A percentile compares a stretch with the other conserved stretches of the same genome.
These are phyloP conservation scores for Blepharisma japonicum DNA, from an alignment of 73 alveolate species.

Conservation along the genomic window DNA sequence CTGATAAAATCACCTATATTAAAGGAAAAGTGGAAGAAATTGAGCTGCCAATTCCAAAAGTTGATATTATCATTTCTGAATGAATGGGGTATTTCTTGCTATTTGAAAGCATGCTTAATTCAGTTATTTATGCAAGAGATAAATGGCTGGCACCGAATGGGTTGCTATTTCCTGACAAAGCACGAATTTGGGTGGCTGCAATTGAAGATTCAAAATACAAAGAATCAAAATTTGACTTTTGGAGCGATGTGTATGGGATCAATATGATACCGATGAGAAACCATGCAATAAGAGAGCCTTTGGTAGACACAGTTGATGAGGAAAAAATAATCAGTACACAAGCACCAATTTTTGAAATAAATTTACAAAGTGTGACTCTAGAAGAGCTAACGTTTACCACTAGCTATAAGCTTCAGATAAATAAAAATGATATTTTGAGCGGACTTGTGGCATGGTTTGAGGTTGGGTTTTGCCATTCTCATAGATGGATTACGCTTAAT, in stretches of 20 bases:
- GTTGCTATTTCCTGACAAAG: constrained; percentile 86
- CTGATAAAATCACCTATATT: constrained; percentile 76
- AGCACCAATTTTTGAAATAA: constrained; percentile 63
- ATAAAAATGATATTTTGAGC: constrained; percentile 68
- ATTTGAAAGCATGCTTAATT: constrained; percentile 91
- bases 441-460: constrained; percentile 93
- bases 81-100: constrained; percentile 96
- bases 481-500: constrained; percentile 68
- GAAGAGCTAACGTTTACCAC: constrained; percentile 72
- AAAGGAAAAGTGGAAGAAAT: constrained; percentile 94
- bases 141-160: constrained; percentile 75
- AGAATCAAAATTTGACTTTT: constrained; percentile 68
- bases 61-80: constrained; percentile 91
- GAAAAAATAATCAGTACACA: constrained; percentile 32
- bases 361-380: constrained; percentile 61
- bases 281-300: constrained; percentile 41
- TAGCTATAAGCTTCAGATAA: constrained; percentile 56
- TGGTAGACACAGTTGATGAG: constrained; percentile 37
- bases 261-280: constrained; percentile 65
- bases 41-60: constrained; percentile 84
- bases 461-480: constrained; percentile 66
- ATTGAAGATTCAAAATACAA: constrained; percentile 91
- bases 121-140: constrained; percentile 93
- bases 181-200: constrained; percentile 71
- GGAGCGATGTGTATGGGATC: constrained; percentile 93